Base-by-base conservation (phyloP, 768 basidiomycete species). In the Lactarius deliciosus region DNA sequence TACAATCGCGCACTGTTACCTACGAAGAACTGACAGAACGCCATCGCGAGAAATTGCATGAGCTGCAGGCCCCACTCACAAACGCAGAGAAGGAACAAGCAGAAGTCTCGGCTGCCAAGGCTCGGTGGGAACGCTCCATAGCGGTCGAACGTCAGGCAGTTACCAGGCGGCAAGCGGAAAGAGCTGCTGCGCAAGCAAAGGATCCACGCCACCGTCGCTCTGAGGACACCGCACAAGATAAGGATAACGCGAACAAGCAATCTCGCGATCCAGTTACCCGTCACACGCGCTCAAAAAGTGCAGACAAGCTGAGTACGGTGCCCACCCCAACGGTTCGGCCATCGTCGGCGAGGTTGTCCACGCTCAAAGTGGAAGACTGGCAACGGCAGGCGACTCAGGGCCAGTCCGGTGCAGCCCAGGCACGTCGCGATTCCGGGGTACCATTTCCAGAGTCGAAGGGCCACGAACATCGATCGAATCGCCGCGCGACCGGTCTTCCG, bases 21-120 rank as follows among this genome's bases (percentile, higher is more conserved):
- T 92, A 91, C 74, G 94, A 96, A 76, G 93, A 96, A 74, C 81
- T 96, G 38, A 87, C 86, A 57, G 91, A 93, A 70, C 82, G 94
- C 20, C 94, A 96, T 72, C 85, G 91, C 58, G 87, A 91, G 77
- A 91, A 92, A 77, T 83, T 97, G 79, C 83, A 83, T 40, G 86
- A 87, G 72, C 74, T 97, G 69, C 94, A 97, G 77, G 86, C 82
- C 45, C 94, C 94, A 5, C 77, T 97, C 38, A 94, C 90, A n/a
- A 83, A 85, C 70, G 88, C 88, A 2, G 86, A 89, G 77, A 86
- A 85, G 73, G 90, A 94, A 73, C 83, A 88, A 68, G 91, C 89
- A 1, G 84, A 91, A 34, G 71, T 95, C 20, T 83, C 82, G 63
- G 85, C 85, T n/a, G 94, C 92, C 15, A 87, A 85, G 73, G 83